Conservation (phyloP, 1,284 basidiomycete genomes). For the Phellinidium pouzarii region DNA sequence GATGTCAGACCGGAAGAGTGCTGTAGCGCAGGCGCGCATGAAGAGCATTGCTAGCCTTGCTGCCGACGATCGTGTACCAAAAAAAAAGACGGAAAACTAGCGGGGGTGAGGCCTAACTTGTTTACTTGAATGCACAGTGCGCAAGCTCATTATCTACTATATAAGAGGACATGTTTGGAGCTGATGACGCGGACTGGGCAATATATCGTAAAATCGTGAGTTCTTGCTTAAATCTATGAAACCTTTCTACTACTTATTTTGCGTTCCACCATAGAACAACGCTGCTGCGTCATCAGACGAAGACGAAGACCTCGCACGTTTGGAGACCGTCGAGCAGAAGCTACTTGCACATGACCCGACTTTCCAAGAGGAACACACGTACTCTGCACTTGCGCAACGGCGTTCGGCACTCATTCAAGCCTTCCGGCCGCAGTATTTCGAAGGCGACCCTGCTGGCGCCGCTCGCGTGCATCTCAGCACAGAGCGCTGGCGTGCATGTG, state of each 20-base stretch:
- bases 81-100: slow-evolving; percentile 77
- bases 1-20: slow-evolving; percentile 86
- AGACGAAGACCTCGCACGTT: slow-evolving; percentile 79
- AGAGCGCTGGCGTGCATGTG: slow-evolving; percentile 91
- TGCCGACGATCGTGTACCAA: slow-evolving; percentile 69
- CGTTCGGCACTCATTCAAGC: slow-evolving; percentile 82
- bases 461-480: slow-evolving; percentile 86
- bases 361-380: slow-evolving; percentile 80
- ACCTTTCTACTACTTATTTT: slow-evolving; percentile 1
- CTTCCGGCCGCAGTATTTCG: slow-evolving; percentile 69
- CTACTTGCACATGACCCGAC: slow-evolving; percentile 79
- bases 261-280: slow-evolving; percentile 47
- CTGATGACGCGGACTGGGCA: slow-evolving; percentile 94
- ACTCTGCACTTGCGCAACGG: slow-evolving; percentile 68
- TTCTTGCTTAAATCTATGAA: slow-evolving; percentile 11
- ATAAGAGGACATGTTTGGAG: slow-evolving; percentile 90
- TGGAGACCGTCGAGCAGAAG: slow-evolving; percentile 75
- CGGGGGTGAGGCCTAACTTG: slow-evolving; percentile 46
- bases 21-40: slow-evolving; percentile 94
- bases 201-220: slow-evolving; percentile 94
- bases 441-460: slow-evolving; percentile 63
- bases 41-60: slow-evolving; percentile 94
- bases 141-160: slow-evolving; percentile 3
- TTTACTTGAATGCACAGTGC: neutral
- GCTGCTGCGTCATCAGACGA: slow-evolving; percentile 91